Conservation (phyloP, 495 filamentous ascomycete species). For the Trichoderma orchidacearum region DNA sequence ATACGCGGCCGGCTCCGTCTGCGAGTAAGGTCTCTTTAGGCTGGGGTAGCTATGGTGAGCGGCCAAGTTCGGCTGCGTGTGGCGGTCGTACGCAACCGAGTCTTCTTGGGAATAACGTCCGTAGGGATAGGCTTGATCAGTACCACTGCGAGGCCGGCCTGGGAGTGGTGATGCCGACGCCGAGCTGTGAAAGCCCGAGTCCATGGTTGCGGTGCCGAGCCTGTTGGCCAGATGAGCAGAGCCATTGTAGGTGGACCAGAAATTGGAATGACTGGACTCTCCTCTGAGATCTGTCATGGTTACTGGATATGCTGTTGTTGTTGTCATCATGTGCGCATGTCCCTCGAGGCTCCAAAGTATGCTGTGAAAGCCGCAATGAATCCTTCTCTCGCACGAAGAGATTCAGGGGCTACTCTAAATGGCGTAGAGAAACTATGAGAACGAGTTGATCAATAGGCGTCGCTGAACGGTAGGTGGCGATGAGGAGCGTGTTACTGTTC, state of each 20-base stretch:
- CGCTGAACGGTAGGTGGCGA: too few relatives aligned
- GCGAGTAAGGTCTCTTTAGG: constrained; percentile 36
- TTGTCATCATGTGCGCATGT: constrained; percentile 37
- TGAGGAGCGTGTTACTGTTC: neutral
- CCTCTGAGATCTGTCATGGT: constrained; percentile 42
- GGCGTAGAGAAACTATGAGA: too few relatives aligned
- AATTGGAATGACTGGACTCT: constrained; percentile 32
- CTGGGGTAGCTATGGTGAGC: constrained; percentile 39
- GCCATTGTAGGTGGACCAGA: constrained; percentile 37
- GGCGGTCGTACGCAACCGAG: constrained; percentile 29
- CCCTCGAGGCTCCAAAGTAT: constrained; percentile 10
- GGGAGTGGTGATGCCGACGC: constrained; percentile 27
- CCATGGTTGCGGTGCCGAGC: constrained; percentile 25
- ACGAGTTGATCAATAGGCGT: too few relatives aligned
- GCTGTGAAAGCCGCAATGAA: neutral
- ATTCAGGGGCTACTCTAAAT: neutral
- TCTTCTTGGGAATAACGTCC: constrained; percentile 28
- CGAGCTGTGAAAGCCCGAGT: constrained; percentile 22
- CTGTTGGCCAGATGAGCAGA: constrained; percentile 33
- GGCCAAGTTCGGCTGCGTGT: constrained; percentile 29
- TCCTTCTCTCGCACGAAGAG: neutral
- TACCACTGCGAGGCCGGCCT: constrained; percentile 28
- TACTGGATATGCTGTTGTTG: constrained; percentile 37
- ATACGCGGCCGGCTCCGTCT: constrained; percentile 30
- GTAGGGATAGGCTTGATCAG: constrained; percentile 27